Evolutionary conservation across 495 filamentous ascomycete genomes (phyloP).

Genomic region (Talaromyces liani): DNA sequence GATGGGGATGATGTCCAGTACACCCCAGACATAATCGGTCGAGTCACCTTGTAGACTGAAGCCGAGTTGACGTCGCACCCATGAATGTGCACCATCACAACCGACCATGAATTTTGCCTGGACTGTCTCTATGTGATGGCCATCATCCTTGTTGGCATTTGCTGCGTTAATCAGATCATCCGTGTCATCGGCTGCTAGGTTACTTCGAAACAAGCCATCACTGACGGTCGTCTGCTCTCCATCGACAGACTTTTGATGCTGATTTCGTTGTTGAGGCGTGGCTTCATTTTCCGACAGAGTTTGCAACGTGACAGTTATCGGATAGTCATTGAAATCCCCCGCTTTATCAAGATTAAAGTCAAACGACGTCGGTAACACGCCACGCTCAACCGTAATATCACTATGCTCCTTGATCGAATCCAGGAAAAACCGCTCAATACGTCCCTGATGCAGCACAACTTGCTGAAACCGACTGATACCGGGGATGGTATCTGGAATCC

Average conservation of each 20-base stretch:
- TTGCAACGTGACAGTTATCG: conserved; percentile 40
- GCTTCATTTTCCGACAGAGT: conserved; percentile 39
- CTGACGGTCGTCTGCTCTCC: conserved; percentile 11
- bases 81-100: conserved; percentile 55
- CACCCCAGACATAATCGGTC: conserved; percentile 56
- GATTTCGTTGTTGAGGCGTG: conserved; percentile 16
- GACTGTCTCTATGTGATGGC: conserved; percentile 24
- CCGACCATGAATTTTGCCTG: conserved; percentile 57
- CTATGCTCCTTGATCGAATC: conserved; percentile 26
- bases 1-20: conserved; percentile 54
- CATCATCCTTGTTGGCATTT: conserved; percentile 10
- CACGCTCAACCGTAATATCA: conserved; percentile 34
- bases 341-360: conserved; percentile 31
- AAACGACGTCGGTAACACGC: conserved; percentile 35
- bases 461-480: conserved; percentile 47
- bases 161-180: conserved; percentile 41
- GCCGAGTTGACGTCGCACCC: conserved; percentile 46
- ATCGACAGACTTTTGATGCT: not conserved
- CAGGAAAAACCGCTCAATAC: conserved; percentile 48
- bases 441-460: conserved; percentile 46
- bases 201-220: conserved; percentile 52
- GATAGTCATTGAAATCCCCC: conserved; percentile 42
- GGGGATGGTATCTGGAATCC: conserved; percentile 42
- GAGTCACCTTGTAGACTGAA: conserved; percentile 48
- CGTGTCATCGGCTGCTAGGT: conserved; percentile 46